Conservation (phyloP, 2,329 filamentous ascomycete species). For the Ramularia endophylla region DNA sequence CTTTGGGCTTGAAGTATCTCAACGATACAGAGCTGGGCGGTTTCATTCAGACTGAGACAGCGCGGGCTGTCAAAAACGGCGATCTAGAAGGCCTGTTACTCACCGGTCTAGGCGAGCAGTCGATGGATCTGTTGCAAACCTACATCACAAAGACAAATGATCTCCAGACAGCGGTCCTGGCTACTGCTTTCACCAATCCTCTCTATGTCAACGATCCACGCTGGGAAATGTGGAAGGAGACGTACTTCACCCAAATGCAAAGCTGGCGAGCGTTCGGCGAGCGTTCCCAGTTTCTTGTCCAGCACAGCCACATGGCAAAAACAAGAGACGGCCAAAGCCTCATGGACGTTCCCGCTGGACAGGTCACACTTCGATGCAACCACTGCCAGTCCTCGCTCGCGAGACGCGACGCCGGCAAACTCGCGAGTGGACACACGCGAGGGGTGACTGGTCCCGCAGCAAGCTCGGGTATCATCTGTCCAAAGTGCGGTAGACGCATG, state of each 20-base stretch:
- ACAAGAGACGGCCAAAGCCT: conserved; percentile 58
- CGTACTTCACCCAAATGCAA: conserved; percentile 65
- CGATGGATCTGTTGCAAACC: conserved; percentile 67
- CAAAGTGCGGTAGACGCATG: conserved; percentile 56
- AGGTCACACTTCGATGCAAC: conserved; percentile 69
- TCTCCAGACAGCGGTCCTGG: conserved; percentile 70
- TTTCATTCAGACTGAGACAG: conserved; percentile 49
- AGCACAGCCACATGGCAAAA: conserved; percentile 62
- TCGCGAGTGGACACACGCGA: conserved; percentile 19
- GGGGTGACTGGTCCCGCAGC: conserved; percentile 22
- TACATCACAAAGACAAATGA: conserved; percentile 73
- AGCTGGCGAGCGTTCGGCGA: conserved; percentile 65
- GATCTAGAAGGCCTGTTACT: conserved; percentile 73
- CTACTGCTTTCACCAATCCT: conserved; percentile 67
- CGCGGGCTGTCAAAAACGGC: conserved; percentile 56
- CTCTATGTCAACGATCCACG: conserved; percentile 72
- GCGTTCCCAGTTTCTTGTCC: conserved; percentile 70
- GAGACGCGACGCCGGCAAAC: conserved; percentile 33
- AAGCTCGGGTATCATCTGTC: conserved; percentile 48
- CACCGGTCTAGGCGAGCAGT: conserved; percentile 66
- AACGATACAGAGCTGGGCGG: conserved; percentile 43
- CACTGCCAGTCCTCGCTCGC: conserved; percentile 61
- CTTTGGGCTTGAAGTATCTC: conserved; percentile 68
- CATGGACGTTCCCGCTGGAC: conserved; percentile 59
- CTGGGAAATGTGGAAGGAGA: conserved; percentile 71